Base-by-base conservation (phyloP, 331 rosid genomes). In the Spiraea crenata region DNA sequence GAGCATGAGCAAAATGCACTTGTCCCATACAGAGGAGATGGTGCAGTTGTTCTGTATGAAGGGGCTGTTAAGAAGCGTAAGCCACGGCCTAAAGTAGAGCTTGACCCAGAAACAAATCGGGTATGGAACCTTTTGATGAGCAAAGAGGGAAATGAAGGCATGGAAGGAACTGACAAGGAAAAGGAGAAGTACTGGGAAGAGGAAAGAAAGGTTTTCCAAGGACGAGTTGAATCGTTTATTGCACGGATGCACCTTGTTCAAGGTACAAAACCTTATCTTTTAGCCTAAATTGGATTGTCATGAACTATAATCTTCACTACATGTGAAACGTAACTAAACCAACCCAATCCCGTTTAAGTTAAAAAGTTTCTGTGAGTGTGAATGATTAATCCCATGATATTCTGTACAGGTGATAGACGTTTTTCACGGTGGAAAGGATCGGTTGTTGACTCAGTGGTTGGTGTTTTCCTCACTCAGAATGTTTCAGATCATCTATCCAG, bases 351-450 rank as follows among this genome's bases (percentile, higher is more conserved):
- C 7, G n/a, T 4, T 61, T 60, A 15, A n/a, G 57, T 52, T 17
- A 52, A 16, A 51, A 51, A n/a, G 9, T n/a, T 6, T n/a, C n/a
- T 60, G 31, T 0, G 3, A 48, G 38, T 16, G 49, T 9, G 16
- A n/a, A 16, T 16, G 15, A 39, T 9, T 40, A 16, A 82, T 63
- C 40, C 55, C 72, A 74, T 14, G 8, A 42, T 60, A 78, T 78
- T 20, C 72, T 68, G 54, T 67, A 74, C 86, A 95, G 98, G 99
- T 76, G 99, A 91, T 78, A 89, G 99, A 67, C 88, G 93, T 51
- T 95, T 95, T 82, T 95, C 99, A 35, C 83, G 71, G 72, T 91
- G 99, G 99, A 95, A 95, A 88, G 99, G 99, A 69, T 91, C 98
- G 44, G 99, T 89, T 51, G 95, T 95, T 69, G 99, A 95, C 81